Evolutionary conservation across 2,329 filamentous ascomycete species (phyloP).

Genomic region (Epichloe coenophiala): DNA sequence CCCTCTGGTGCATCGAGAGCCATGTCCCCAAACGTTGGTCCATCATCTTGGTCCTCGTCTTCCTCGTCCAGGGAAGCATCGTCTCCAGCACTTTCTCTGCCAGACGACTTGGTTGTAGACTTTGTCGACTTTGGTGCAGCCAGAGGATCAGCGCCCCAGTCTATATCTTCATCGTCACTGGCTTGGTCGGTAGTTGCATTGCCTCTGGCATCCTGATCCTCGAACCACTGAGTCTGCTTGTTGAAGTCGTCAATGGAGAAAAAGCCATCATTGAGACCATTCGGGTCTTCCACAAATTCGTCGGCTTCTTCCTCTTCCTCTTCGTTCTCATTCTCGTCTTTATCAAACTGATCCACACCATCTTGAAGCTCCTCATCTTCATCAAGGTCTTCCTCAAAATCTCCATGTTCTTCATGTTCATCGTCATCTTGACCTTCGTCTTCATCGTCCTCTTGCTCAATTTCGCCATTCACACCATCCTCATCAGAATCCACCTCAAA

Average conservation of each 20-base stretch:
- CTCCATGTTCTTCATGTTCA: conserved; percentile 20
- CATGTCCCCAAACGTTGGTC: conserved; percentile 73
- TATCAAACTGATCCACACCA: conserved; percentile 22
- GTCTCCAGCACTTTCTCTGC: conserved; percentile 16
- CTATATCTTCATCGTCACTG: conserved; percentile 74
- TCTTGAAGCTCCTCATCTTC: conserved; percentile 20
- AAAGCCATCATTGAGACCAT: conserved; percentile 92
- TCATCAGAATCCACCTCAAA: conserved; percentile 18
- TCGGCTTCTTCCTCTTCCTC: conserved; percentile 24
- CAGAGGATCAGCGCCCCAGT: conserved; percentile 75
- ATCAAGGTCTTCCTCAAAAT: conserved; percentile 9
- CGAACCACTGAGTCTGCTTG: conserved; percentile 77
- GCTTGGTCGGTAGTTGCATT: conserved; percentile 61
- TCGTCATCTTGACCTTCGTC: conserved; percentile 13
- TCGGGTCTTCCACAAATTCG: conserved; percentile 44
- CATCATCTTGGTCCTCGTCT: conserved; percentile 52
- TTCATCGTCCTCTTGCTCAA: conserved; percentile 2
- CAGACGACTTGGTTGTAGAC: conserved; percentile 12
- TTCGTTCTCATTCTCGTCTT: conserved; percentile 19
- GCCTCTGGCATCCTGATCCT: conserved; percentile 68
- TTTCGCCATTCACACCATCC: conserved; percentile 15
- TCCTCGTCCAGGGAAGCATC: background rate
- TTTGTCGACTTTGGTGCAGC: conserved; percentile 22
- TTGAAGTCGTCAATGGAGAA: conserved; percentile 98
- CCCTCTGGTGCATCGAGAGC: conserved; percentile 62